These are phyloP conservation scores for Solanum peruvianum DNA, from an alignment of 257 asterid genomes.

Conservation along the genomic window DNA sequence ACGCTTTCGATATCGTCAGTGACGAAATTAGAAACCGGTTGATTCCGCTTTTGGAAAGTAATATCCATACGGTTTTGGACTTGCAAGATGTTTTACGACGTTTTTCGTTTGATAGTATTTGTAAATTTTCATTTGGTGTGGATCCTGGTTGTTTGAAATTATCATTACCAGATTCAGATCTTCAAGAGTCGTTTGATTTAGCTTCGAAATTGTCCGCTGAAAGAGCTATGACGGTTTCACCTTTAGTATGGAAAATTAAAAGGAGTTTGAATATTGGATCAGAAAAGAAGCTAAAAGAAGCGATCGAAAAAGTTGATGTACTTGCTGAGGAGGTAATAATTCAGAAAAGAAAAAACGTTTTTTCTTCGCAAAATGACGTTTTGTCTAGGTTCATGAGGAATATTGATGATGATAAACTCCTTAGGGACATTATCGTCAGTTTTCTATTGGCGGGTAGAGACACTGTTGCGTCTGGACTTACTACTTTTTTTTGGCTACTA, in stretches of 20 bases:
- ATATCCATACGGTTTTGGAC: conserved; percentile 11
- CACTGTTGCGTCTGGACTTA: conserved; percentile 56
- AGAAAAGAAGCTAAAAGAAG: conserved; percentile 45
- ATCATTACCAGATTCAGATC: conserved; percentile 41
- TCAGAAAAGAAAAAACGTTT: conserved; percentile 11
- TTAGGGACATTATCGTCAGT: conserved; percentile 61
- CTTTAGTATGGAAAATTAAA: conserved; percentile 56
- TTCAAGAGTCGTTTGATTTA: conserved; percentile 53
- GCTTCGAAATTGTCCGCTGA: conserved; percentile 67
- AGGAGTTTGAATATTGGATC: conserved; percentile 43
- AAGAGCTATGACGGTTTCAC: conserved; percentile 49
- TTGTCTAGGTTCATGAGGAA: conserved; percentile 52
- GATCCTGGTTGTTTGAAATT: conserved; percentile 55
- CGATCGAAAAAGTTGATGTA: conserved; percentile 29
- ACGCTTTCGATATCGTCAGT: conserved; percentile 39
- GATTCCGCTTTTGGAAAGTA: conserved; percentile 28
- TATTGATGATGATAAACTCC: conserved; percentile 30
- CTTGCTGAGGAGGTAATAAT: conserved; percentile 19
- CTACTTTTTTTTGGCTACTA: conserved; percentile 52
- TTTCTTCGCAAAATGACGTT: conserved; percentile 16
- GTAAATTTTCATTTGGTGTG: conserved; percentile 54
- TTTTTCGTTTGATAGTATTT: conserved; percentile 62
- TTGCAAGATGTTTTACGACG: conserved; percentile 69
- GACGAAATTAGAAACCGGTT: conserved; percentile 44
- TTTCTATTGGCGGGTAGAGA: conserved; percentile 76